Evolutionary conservation across 176 grass and related monocot species (phyloP).

Genomic region (Paspalum vaginatum): DNA sequence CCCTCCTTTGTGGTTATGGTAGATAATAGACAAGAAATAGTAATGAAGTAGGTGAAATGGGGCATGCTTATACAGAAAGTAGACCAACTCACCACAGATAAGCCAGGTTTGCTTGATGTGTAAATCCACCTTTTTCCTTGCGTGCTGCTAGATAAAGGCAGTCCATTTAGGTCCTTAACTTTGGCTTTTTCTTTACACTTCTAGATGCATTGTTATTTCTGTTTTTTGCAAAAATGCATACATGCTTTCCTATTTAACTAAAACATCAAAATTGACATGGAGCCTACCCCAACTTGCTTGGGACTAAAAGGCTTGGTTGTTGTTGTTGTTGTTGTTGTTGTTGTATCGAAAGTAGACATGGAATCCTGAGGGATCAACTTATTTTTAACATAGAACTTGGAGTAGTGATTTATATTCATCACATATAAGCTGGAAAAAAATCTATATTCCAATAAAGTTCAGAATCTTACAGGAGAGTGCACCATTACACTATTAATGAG

Average conservation of each 20-base stretch:
- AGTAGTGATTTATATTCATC: neutral
- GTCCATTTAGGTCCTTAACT: neutral
- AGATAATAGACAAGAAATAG: neutral
- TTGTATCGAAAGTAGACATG: no score
- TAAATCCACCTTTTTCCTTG: constrained; percentile 14
- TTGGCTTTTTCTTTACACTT: neutral
- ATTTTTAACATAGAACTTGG: neutral
- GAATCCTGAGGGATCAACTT: neutral
- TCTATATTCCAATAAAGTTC: constrained; percentile 18
- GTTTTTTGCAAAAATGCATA: neutral
- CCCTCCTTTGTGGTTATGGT: neutral
- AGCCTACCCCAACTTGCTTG: no score
- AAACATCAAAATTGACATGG: no score
- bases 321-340: no score
- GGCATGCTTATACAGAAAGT: neutral
- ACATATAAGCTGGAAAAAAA: neutral
- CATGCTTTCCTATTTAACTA: neutral
- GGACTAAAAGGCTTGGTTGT: no score
- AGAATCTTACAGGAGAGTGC: constrained; percentile 38
- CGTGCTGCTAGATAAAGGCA: neutral
- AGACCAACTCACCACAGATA: constrained; percentile 1
- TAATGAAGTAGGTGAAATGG: constrained; percentile 8
- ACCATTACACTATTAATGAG: neutral
- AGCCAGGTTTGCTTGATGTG: neutral
- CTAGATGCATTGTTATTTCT: neutral